Base-by-base conservation (phyloP, 1,284 basidiomycete genomes). In the Irpex rosettiformis region DNA sequence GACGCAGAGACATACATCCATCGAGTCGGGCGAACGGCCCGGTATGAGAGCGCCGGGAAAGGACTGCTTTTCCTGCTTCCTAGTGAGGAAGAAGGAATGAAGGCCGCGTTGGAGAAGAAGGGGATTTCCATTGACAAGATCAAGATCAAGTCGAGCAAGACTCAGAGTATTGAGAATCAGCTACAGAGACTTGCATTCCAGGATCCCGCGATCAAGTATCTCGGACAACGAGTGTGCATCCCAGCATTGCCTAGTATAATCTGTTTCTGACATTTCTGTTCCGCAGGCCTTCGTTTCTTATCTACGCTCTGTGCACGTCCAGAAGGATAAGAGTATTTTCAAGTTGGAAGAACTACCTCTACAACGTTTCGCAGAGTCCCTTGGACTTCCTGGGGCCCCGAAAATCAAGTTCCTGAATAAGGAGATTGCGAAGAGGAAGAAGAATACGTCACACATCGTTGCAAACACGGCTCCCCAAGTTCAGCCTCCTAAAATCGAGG, bases 1-100 rank as follows among this genome's bases (percentile, higher is more conserved):
- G 96, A 98, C 69, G 93, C 90, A n/a, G 96, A 97, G 61, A 98
- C 94, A 10, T 99, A 99, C 72, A 94, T 99, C 52, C 96, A 99
- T 72, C 88, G 96, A 24, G 96, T 99, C 1, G 96, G 96, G 1
- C 81, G 96, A 55, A 99, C 96, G 7, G 97, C 96, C 37, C 81
- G 96, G 52, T 98, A 98, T 71, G 88, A 96, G 68, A 89, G 89
- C 62, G 88, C 90, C 42, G 97, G 97, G 1, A 94, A 95, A 70
- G 89, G 86, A 0, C 73, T 99, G 55, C 74, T 97, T 61, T 80
- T 99, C 57, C 74, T 98, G 11, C 75, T 89, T 64, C 96, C 96
- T 1, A 94, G 88, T 68, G 96, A 99, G 72, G 94, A 98, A 74
- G 85, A 91, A 66, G 96, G 95, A 0, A 93, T 98, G 88, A 74